Percentiles rank a stretch among this genome's conserved stretches.
These are phyloP conservation scores for Calonectria hawksworthii DNA, from an alignment of 2,329 filamentous ascomycete species.

Conservation along the genomic window DNA sequence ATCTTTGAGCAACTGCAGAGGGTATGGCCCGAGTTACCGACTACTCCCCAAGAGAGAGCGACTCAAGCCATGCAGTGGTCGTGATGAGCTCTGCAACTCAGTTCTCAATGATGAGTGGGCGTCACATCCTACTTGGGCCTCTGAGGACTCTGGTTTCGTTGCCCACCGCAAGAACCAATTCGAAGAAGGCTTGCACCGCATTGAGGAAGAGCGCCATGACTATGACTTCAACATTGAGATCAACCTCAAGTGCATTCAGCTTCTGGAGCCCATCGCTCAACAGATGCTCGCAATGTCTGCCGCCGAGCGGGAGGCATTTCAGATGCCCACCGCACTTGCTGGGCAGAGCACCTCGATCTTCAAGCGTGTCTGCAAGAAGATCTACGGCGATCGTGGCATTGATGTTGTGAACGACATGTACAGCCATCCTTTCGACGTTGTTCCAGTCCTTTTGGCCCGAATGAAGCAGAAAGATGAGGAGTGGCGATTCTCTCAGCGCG, in stretches of 20 bases:
- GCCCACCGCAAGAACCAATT: constrained; percentile 97
- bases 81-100: constrained; percentile 92
- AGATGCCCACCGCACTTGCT: constrained; percentile 85
- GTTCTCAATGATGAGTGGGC: constrained; percentile 99
- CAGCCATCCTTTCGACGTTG: constrained; percentile 83
- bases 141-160: constrained; percentile 97
- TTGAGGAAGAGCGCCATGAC: constrained; percentile 98
- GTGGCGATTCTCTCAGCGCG: constrained; percentile 95
- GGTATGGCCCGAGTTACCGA: constrained; percentile 95
- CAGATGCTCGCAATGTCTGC: constrained; percentile 86
- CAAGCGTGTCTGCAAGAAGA: constrained; percentile 96
- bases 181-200: constrained; percentile 93
- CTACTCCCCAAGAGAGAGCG: constrained; percentile 91
- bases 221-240: constrained; percentile 99
- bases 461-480: constrained; percentile 98
- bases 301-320: constrained; percentile 79
- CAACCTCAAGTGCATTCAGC: constrained; percentile 93
- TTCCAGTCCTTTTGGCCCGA: constrained; percentile 88
- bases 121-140: constrained; percentile 98
- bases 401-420: constrained; percentile 92
- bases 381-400: constrained; percentile 90
- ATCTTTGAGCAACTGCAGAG: constrained; percentile 95
- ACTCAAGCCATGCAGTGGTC: constrained; percentile 91
- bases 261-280: constrained; percentile 93
- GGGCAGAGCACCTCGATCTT: constrained; percentile 97